These are phyloP conservation scores for Claviceps quebecensis DNA, from an alignment of 2,329 filamentous ascomycete genomes.

Conservation along the genomic window DNA sequence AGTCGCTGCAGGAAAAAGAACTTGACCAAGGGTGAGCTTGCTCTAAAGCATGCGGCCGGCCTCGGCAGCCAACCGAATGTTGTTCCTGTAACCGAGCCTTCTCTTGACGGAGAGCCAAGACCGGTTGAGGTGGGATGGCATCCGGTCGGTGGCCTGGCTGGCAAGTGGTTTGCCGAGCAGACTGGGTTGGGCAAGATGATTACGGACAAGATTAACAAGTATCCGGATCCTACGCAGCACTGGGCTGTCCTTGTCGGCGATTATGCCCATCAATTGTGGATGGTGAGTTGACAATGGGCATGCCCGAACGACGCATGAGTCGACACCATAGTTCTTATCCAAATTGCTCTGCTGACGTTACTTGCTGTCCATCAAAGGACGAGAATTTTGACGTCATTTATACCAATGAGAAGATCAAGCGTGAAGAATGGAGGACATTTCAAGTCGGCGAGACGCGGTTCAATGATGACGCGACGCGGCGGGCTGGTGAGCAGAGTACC, in stretches of 20 bases:
- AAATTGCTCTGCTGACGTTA: neutral
- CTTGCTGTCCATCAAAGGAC: constrained; percentile 18
- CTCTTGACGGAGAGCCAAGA: constrained; percentile 16
- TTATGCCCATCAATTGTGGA: constrained; percentile 45
- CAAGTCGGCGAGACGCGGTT: constrained; percentile 37
- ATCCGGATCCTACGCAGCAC: constrained; percentile 45
- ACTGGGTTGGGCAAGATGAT: constrained; percentile 42
- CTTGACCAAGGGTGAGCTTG: constrained; percentile 20
- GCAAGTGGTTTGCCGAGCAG: constrained; percentile 44
- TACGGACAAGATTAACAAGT: constrained; percentile 37
- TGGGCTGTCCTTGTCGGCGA: constrained; percentile 45
- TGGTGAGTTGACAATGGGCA: constrained; percentile 29
- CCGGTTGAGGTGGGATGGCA: constrained; percentile 43
- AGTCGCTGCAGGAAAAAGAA: constrained; percentile 15
- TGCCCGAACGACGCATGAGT: neutral
- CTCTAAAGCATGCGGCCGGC: constrained; percentile 21
- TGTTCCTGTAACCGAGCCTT: constrained; percentile 15
- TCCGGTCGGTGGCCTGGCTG: constrained; percentile 39
- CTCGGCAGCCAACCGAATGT: constrained; percentile 19
- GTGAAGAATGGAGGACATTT: constrained; percentile 36
- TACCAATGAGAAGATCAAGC: constrained; percentile 32
- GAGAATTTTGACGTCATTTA: constrained; percentile 43
- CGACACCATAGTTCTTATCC: neutral
- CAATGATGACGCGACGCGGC: constrained; percentile 37
- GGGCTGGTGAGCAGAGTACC: constrained; percentile 26